These are phyloP conservation scores for Clarireedia paspali DNA, from an alignment of 2,329 filamentous ascomycete species.

Conservation along the genomic window DNA sequence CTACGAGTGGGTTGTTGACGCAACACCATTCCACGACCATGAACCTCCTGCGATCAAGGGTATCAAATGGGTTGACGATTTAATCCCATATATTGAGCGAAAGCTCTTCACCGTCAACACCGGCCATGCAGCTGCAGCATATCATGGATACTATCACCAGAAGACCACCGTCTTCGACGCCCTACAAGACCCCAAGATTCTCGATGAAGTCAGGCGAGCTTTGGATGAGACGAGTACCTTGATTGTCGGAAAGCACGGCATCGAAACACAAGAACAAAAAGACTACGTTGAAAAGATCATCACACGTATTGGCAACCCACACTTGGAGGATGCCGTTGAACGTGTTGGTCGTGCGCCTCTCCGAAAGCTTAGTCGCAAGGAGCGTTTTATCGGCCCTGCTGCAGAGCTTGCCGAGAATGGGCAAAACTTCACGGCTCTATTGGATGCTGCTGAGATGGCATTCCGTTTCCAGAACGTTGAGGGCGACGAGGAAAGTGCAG, in stretches of 20 bases:
- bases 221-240: slow-evolving; percentile 80
- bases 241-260: slow-evolving; percentile 81
- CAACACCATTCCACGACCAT: slow-evolving; percentile 69
- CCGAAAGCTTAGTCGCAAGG: slow-evolving; percentile 88
- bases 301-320: slow-evolving; percentile 84
- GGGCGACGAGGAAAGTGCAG: slow-evolving; percentile 79
- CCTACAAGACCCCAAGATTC: slow-evolving; percentile 72
- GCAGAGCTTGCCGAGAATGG: slow-evolving; percentile 79
- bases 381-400: slow-evolving; percentile 91
- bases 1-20: slow-evolving; percentile 97
- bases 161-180: slow-evolving; percentile 88
- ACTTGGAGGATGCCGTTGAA: slow-evolving; percentile 86
- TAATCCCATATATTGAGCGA: slow-evolving; percentile 94
- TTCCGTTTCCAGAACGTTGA: slow-evolving; percentile 94
- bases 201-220: slow-evolving; percentile 69
- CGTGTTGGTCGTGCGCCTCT: slow-evolving; percentile 92
- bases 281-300: slow-evolving; percentile 91
- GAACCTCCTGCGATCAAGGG: slow-evolving; percentile 71
- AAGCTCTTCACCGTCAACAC: slow-evolving; percentile 99
- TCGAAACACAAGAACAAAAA: slow-evolving; percentile 65
- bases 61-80: slow-evolving; percentile 86
- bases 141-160: slow-evolving; percentile 82
- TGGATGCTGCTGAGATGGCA: slow-evolving; percentile 82
- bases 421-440: slow-evolving; percentile 62
- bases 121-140: slow-evolving; percentile 89